These are phyloP conservation scores for Pyrus pyrifolia DNA, from an alignment of 306 rosid species.

Conservation along the genomic window DNA sequence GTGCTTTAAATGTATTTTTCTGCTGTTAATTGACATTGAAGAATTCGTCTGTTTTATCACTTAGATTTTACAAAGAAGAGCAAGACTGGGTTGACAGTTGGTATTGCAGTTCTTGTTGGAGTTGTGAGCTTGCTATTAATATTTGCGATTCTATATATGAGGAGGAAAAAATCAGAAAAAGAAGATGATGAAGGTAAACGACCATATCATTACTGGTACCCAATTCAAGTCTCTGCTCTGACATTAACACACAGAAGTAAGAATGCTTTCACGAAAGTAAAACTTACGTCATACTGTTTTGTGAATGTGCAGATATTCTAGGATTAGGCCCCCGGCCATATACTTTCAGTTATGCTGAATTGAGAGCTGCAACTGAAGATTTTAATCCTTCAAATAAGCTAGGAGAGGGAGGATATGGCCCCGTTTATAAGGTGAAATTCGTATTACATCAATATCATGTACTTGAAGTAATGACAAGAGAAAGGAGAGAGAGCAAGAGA, in stretches of 20 bases:
- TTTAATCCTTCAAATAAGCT: slow-evolving; percentile 24
- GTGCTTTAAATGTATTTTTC: not conserved
- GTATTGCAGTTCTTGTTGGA: not conserved
- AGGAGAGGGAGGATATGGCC: slow-evolving; percentile 34
- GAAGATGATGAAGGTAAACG: slow-evolving; percentile 11
- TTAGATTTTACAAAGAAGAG: slow-evolving; percentile 6
- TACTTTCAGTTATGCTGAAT: slow-evolving; percentile 21
- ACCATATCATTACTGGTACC: too few species aligned
- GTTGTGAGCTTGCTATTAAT: slow-evolving; percentile 1
- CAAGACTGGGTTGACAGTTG: slow-evolving; percentile 5
- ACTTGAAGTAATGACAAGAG: not conserved
- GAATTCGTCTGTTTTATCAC: not conserved
- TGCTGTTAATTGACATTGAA: not conserved
- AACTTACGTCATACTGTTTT: not conserved
- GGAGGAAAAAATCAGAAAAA: not conserved
- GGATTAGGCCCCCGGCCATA: slow-evolving; percentile 12
- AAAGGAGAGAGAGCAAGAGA: too few species aligned
- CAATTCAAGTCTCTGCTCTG: not conserved
- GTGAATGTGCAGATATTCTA: slow-evolving; percentile 2
- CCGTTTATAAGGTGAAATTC: slow-evolving; percentile 13
- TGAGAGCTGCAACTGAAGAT: slow-evolving; percentile 21
- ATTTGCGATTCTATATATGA: not conserved
- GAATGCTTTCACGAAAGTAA: not conserved
- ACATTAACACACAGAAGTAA: not conserved
- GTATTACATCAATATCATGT: not conserved